Evolutionary conservation across 352 stramenopile species (phyloP), one percentile per base, ranked within the genome.

Genomic region (Thalassiosira pacifica): DNA sequence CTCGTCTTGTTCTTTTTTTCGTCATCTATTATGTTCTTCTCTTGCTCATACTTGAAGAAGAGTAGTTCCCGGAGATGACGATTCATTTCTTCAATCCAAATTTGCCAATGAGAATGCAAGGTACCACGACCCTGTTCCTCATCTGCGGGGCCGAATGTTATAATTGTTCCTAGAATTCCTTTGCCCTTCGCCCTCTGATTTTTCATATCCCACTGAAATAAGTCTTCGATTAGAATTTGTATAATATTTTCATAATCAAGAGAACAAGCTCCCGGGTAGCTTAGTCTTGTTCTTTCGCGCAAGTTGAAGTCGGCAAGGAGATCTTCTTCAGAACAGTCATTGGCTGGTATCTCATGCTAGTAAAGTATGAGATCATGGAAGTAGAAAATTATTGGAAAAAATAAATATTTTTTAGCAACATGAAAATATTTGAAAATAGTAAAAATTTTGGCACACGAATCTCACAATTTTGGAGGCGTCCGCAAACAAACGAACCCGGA

Each of bases 221-320:
- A n/a, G n/a, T n/a, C n/a, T n/a, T n/a, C n/a, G n/a, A 66, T 70
- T 0, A 83, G 1, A 24, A 83, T 76, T 48, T 83, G n/a, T 13
- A 80, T 73, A 1, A 40, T 16, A 10, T 34, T 59, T 18, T 65
- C 34, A 59, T 66, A 79, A 29, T 76, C 75, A 2, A 76, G 40
- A 0, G 75, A 75, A 52, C 75, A 82, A 18, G 75, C 75, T 11
- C 75, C 75, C 10, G 75, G 75, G 42, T 70, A 76, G 1, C 34
- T 57, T 1, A 73, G 27, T 31, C 75, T 59, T 4, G n/a, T 59
- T 31, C 59, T 60, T 26, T 68, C 60, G 22, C 63, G 22, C 22
- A 82, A 11, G 8, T 65, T n/a, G 40, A 82, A 70, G 26, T 76
- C 42, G 16, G 52, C 31, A 11, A 68, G 24, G 37, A 63, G 76